Evolutionary conservation across 2,329 filamentous ascomycete genomes (phyloP), one percentile per base, ranked within the genome.

Genomic region (Penicillium sp.): DNA sequence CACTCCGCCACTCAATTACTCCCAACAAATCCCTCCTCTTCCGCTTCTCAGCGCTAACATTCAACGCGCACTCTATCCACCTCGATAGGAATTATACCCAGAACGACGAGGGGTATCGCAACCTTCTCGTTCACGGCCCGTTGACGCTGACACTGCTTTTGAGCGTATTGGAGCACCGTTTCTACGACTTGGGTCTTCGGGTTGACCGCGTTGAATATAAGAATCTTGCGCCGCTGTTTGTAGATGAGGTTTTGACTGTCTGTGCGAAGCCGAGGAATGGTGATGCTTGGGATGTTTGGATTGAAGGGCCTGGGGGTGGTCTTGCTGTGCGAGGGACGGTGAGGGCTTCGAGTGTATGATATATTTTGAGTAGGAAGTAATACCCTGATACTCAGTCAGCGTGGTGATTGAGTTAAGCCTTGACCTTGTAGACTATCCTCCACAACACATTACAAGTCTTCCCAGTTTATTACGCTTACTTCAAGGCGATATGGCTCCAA

Each of bases 1-100:
- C 84, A 49, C 85, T 86, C 67, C 79, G 78, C 17, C 81, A 90
- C 66, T 78, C 79, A 0, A 77, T 96, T 25, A 84, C 78, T 0
- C 91, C 92, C 0, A 88, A 88, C 2, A 81, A 85, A 2, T 80
- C 84, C 4, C 84, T 97, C 4, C 86, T 99, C 55, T 96, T 96
- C 78, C 87, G 93, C 59, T 98, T 94, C 81, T 95, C 90, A 20
- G 92, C 92, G 0, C 84, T 99, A 37, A 94, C 90, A 2, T 93
- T 92, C 81, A 99, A 99, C 75, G 91, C 92, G 1, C 95, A 99
- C 76, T 82, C 84, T 15, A 97, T 99, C 67, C 95, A 99, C 77
- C 82, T 96, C 22, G 90, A 97, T 74, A 84, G 83, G 1, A 71
- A 82, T 45, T 96, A 91, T 76, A 88, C 87, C 54, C 83, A 83